Conservation (phyloP, 768 basidiomycete genomes). For the button mushroom (Agaricus bisporus) region DNA sequence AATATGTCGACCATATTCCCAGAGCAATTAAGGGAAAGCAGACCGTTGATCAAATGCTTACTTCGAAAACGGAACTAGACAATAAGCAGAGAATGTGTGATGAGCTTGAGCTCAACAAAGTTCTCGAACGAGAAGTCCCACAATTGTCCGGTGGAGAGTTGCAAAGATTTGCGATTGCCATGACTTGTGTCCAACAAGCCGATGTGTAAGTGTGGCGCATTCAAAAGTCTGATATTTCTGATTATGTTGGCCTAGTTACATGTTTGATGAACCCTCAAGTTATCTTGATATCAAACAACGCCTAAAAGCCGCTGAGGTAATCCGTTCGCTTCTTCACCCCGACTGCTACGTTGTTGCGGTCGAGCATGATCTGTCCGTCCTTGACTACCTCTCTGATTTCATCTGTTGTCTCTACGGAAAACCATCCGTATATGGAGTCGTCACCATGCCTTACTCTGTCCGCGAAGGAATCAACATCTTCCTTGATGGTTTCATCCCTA, state of each 20-base stretch:
- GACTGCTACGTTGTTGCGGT: slow-evolving; percentile 94
- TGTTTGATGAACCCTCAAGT: slow-evolving; percentile 99
- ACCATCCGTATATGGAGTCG: slow-evolving; percentile 96
- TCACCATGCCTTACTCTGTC: slow-evolving; percentile 97
- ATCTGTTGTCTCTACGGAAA: slow-evolving; percentile 98
- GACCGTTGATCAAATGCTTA: slow-evolving; percentile 88
- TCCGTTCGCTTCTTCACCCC: slow-evolving; percentile 77
- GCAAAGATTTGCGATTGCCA: slow-evolving; percentile 96
- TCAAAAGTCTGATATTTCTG: neutral
- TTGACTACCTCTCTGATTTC: slow-evolving; percentile 98
- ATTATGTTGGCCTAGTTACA: slow-evolving; percentile 53
- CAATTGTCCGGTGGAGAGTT: slow-evolving; percentile 96
- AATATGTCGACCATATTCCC: slow-evolving; percentile 99
- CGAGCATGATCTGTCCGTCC: slow-evolving; percentile 97
- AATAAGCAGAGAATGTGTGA: slow-evolving; percentile 86
- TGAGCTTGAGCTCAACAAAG: slow-evolving; percentile 81
- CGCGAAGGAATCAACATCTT: slow-evolving; percentile 99
- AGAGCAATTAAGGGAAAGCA: slow-evolving; percentile 87
- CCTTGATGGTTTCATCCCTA: slow-evolving; percentile 97
- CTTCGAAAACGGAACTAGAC: slow-evolving; percentile 81
- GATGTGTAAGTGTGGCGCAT: slow-evolving; percentile 68
- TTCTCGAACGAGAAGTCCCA: slow-evolving; percentile 76
- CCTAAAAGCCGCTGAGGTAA: slow-evolving; percentile 90
- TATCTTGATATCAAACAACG: slow-evolving; percentile 97
- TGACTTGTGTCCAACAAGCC: slow-evolving; percentile 91